phyloP scores from a whole-genome alignment of 2,329 filamentous ascomycete genomes.

The Stachybotrys echinatus region DNA sequence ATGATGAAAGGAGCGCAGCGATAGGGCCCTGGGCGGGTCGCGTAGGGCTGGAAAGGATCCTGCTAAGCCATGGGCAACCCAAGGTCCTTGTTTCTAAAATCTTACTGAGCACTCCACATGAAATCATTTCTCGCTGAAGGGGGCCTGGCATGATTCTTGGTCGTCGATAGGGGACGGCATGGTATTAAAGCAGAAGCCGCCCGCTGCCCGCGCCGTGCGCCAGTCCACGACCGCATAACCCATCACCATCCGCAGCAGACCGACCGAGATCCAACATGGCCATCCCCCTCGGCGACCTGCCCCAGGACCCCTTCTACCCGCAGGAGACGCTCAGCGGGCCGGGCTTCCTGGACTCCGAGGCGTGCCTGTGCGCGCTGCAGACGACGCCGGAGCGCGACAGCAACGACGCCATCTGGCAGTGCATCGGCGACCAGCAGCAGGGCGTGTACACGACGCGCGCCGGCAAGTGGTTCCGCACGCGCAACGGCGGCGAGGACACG shows the following conservation, averaged over 20 bases:
- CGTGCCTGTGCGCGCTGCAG: conserved; percentile 32
- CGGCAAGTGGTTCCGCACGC: conserved; percentile 36
- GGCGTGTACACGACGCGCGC: conserved; percentile 25
- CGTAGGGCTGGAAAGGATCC: background rate
- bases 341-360: conserved; percentile 32
- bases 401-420: conserved; percentile 31
- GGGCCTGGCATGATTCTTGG: background rate
- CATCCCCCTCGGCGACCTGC: conserved; percentile 4
- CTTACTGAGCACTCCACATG: background rate
- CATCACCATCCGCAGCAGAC: background rate
- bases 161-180: background rate
- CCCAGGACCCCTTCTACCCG: conserved; percentile 33
- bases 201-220: background rate
- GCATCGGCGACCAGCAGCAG: conserved; percentile 37
- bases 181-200: background rate
- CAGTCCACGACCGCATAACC: background rate
- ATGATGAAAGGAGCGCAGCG: too few species aligned
- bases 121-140: background rate
- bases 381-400: conserved; percentile 3
- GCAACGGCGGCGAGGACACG: conserved; percentile 15
- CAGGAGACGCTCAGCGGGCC: conserved; percentile 23
- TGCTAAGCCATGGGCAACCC: background rate
- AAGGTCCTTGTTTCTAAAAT: background rate
- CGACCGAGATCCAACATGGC: background rate
- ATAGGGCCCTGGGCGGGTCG: too few species aligned